Percentiles rank a stretch among this genome's conserved stretches.
Conservation (phyloP, 2,329 filamentous ascomycete species). For the Ceratocystis albifundus region DNA sequence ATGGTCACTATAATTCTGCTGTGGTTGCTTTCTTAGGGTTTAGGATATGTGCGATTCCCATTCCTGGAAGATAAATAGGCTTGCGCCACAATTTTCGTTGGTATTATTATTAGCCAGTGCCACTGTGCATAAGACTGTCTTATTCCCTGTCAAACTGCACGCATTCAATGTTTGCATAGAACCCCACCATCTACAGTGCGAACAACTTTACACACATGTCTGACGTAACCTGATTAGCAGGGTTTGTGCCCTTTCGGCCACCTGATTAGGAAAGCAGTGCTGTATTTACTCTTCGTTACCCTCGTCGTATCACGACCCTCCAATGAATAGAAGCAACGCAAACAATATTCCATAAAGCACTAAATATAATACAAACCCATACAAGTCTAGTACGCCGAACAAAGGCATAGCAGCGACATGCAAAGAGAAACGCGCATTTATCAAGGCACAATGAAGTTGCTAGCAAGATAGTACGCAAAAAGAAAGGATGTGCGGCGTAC, state of each 20-base stretch:
- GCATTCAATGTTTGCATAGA: slow-evolving; percentile 14
- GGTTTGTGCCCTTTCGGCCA: slow-evolving; percentile 20
- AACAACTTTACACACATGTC: slow-evolving; percentile 8
- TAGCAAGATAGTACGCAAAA: no score
- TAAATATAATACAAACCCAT: background rate
- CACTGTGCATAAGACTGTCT: slow-evolving; percentile 11
- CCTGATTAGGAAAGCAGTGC: background rate
- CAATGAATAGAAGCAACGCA: background rate
- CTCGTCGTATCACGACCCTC: no score
- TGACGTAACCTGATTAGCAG: slow-evolving; percentile 19
- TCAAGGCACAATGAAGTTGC: no score
- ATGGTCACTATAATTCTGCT: no score
- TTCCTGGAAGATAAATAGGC: background rate
- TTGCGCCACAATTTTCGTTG: background rate
- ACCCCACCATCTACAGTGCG: slow-evolving; percentile 15
- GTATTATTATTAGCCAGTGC: background rate
- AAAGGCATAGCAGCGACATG: background rate
- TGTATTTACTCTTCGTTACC: background rate
- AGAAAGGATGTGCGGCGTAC: background rate
- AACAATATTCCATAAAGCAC: background rate
- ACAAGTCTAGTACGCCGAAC: background rate
- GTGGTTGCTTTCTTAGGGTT: no score
- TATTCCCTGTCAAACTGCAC: slow-evolving; percentile 16
- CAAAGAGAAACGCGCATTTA: background rate
- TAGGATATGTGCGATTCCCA: no score